phyloP scores from a whole-genome alignment of 2,329 filamentous ascomycete species.

The Pyricularia grisea region DNA sequence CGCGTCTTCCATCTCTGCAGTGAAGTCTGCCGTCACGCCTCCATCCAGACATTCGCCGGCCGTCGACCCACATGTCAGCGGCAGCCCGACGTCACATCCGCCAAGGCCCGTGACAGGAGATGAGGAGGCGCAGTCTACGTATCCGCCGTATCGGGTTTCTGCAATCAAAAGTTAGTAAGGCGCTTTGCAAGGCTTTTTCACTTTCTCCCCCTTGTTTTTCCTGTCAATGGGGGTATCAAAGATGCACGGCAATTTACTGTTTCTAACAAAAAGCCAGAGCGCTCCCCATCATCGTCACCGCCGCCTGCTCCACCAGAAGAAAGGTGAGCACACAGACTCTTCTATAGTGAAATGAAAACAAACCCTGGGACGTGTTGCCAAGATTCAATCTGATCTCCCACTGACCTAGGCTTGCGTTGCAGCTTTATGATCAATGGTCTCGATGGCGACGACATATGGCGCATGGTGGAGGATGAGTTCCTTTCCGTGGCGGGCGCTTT shows the following conservation, averaged over 20 bases:
- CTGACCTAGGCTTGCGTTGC: neutral
- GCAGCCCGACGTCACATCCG: neutral
- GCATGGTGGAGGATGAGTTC: conserved; percentile 82
- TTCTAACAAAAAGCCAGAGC: conserved; percentile 6
- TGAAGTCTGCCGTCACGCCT: neutral
- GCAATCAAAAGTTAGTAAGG: neutral
- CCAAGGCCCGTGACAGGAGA: neutral
- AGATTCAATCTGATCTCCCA: neutral
- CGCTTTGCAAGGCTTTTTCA: neutral
- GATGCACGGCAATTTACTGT: neutral
- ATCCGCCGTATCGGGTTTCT: neutral
- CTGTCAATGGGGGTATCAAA: neutral
- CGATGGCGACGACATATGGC: conserved; percentile 61
- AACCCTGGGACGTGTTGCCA: neutral
- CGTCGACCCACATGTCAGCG: neutral
- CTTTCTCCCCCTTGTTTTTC: neutral
- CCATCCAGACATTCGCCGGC: neutral
- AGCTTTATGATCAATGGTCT: conserved; percentile 57
- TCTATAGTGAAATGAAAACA: neutral
- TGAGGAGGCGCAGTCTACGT: neutral
- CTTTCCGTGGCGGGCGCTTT: conserved; percentile 57
- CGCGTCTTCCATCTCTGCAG: neutral
- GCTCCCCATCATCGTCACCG: conserved; percentile 21
- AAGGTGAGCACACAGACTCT: conserved; percentile 10
- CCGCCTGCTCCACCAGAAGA: conserved; percentile 19